Percentiles rank a stretch among this genome's conserved stretches.
Evolutionary conservation across 1,284 basidiomycete genomes (phyloP).

Genomic region (Marasmius sp.): DNA sequence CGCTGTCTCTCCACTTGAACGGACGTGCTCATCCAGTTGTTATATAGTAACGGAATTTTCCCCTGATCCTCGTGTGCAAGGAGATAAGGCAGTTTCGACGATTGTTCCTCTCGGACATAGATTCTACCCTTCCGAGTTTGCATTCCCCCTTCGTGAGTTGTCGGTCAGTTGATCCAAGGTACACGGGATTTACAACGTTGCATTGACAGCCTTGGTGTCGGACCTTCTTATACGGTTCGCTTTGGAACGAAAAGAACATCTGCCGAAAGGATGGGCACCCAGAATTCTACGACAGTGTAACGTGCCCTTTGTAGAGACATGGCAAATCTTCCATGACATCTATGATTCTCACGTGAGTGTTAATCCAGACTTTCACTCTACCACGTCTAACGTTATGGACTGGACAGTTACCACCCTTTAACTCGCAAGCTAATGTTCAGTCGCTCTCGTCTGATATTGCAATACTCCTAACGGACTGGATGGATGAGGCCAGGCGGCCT

Average conservation of each 20-base stretch:
- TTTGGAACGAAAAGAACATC: conserved; percentile 55
- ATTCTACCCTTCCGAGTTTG: conserved; percentile 89
- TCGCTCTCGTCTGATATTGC: conserved; percentile 79
- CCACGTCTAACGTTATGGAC: background rate
- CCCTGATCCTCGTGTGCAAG: conserved; percentile 47
- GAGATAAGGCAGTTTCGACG: conserved; percentile 62
- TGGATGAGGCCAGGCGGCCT: conserved; percentile 69
- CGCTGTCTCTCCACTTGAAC: conserved; percentile 7
- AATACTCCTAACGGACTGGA: conserved; percentile 72
- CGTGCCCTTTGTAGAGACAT: conserved; percentile 75
- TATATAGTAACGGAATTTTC: conserved; percentile 48
- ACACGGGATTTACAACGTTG: conserved; percentile 1
- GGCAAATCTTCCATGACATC: conserved; percentile 85
- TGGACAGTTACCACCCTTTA: conserved; percentile 77
- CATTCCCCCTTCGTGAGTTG: conserved; percentile 79
- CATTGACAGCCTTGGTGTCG: conserved; percentile 61
- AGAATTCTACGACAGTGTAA: conserved; percentile 75
- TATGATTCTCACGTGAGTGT: conserved; percentile 78
- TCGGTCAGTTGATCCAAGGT: background rate
- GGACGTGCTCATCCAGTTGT: conserved; percentile 1
- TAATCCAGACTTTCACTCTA: background rate
- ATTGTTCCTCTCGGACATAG: conserved; percentile 76
- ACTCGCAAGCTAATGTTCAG: conserved; percentile 73
- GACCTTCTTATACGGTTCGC: conserved; percentile 70
- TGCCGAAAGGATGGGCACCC: conserved; percentile 79